Conservation (phyloP, 352 stramenopile genomes). For the Pythium phragmiticola region DNA sequence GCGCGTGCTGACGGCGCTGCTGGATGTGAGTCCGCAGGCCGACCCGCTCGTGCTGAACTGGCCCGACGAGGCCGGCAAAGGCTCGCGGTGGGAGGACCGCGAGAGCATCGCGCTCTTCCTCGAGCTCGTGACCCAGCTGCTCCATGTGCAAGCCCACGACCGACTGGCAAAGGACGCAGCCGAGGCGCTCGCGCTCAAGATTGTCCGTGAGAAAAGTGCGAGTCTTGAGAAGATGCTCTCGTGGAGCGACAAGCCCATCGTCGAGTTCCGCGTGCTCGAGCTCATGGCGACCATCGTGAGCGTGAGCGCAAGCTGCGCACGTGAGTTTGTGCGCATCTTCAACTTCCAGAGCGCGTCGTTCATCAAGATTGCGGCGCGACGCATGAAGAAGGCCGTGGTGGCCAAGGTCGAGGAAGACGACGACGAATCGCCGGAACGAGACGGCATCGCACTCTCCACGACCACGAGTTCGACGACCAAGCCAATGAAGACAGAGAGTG, state of each 20-base stretch:
- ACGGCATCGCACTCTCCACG: conserved; percentile 6
- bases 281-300: conserved; percentile 47
- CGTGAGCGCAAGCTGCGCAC: conserved; percentile 40
- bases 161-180: conserved; percentile 29
- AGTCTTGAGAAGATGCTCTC: conserved; percentile 70
- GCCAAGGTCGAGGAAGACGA: conserved; percentile 14
- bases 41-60: conserved; percentile 65
- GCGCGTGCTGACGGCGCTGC: conserved; percentile 32
- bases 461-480: conserved; percentile 1
- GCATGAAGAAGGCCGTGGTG: conserved; percentile 54
- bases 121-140: conserved; percentile 47
- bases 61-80: conserved; percentile 49
- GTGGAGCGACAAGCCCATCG: conserved; percentile 84
- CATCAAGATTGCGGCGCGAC: conserved; percentile 49
- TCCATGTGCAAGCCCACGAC: conserved; percentile 33
- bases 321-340: conserved; percentile 78
- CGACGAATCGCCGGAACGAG: not conserved
- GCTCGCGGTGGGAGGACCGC: conserved; percentile 58
- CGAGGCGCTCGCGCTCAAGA: conserved; percentile 58
- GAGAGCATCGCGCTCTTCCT: conserved; percentile 72
- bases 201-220: conserved; percentile 68
- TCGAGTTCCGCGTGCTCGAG: conserved; percentile 71
- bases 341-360: conserved; percentile 74
- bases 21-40: conserved; percentile 51
- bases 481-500: not conserved